Evolutionary conservation across 1,284 basidiomycete genomes (phyloP).

Genomic region (Sphaerobolus stellatus): DNA sequence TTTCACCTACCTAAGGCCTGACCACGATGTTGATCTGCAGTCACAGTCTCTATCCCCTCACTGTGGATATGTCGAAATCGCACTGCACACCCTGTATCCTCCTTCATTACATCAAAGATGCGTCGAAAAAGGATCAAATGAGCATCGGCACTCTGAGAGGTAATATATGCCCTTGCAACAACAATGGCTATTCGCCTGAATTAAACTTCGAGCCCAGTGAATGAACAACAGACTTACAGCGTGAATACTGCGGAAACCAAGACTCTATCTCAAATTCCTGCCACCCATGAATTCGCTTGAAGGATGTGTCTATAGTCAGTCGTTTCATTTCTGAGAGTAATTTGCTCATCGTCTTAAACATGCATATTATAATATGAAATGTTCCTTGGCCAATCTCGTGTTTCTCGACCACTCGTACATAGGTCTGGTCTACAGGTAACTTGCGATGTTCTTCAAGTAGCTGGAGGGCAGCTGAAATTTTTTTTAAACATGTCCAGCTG

Average conservation of each 20-base stretch:
- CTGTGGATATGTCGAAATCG: conserved; percentile 26
- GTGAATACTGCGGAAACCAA: conserved; percentile 19
- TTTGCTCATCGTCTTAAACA: conserved; percentile 21
- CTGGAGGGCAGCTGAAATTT: neutral
- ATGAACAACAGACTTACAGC: conserved; percentile 17
- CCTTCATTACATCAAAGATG: conserved; percentile 20
- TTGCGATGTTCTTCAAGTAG: neutral
- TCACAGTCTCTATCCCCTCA: conserved; percentile 21
- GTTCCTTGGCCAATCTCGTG: neutral
- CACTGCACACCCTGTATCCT: conserved; percentile 21
- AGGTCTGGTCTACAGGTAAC: conserved; percentile 1
- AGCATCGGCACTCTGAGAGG: conserved; percentile 23
- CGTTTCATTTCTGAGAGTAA: conserved; percentile 16
- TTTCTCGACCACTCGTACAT: conserved; percentile 14
- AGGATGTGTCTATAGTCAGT: conserved; percentile 24
- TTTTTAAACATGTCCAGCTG: too few species aligned
- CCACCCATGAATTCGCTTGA: conserved; percentile 22
- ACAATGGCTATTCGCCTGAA: conserved; percentile 16
- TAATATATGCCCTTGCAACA: conserved; percentile 23
- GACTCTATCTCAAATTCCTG: conserved; percentile 27
- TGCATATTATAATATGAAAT: conserved; percentile 21
- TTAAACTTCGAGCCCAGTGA: neutral
- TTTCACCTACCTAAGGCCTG: conserved; percentile 23
- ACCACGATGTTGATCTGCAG: conserved; percentile 28
- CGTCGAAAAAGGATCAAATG: conserved; percentile 22